Percentiles rank a stretch among this genome's conserved stretches.
phyloP scores from a whole-genome alignment of 805 yeast species.

The Ogataea methylovora region DNA sequence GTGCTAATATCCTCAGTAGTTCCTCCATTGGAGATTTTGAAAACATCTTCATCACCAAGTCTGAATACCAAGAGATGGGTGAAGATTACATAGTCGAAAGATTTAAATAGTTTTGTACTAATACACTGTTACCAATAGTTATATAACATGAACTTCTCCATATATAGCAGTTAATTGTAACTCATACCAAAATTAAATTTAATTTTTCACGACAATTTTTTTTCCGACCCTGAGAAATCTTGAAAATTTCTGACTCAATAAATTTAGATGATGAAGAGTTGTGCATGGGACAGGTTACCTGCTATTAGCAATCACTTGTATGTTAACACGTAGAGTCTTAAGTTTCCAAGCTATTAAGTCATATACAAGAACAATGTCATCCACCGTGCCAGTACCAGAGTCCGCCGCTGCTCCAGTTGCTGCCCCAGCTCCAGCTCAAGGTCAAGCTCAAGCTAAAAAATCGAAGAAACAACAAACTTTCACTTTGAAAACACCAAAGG shows the following conservation, averaged over 20 bases:
- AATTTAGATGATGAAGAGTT: no score
- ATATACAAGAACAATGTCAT: neutral
- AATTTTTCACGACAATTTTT: no score
- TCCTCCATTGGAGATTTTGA: conserved; percentile 46
- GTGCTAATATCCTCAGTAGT: conserved; percentile 59
- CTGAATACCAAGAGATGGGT: conserved; percentile 62
- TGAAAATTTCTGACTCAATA: no score
- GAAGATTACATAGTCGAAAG: conserved; percentile 35
- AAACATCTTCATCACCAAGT: conserved; percentile 52
- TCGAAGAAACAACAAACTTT: conserved; percentile 51
- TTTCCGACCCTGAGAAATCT: no score
- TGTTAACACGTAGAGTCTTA: neutral
- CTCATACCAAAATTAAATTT: no score
- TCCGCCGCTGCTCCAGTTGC: conserved; percentile 1
- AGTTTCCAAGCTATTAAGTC: no score
- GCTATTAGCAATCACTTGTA: neutral
- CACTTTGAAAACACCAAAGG: conserved; percentile 90
- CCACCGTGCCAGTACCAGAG: neutral
- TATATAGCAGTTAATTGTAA: no score
- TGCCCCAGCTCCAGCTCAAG: conserved; percentile 1
- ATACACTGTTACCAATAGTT: no score
- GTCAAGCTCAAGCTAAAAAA: conserved; percentile 11
- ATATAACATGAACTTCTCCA: no score
- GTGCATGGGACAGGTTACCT: no score
- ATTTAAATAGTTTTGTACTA: conserved; percentile 32